Conservation (phyloP, 345 rosid genomes). For the Gossypium australe region DNA sequence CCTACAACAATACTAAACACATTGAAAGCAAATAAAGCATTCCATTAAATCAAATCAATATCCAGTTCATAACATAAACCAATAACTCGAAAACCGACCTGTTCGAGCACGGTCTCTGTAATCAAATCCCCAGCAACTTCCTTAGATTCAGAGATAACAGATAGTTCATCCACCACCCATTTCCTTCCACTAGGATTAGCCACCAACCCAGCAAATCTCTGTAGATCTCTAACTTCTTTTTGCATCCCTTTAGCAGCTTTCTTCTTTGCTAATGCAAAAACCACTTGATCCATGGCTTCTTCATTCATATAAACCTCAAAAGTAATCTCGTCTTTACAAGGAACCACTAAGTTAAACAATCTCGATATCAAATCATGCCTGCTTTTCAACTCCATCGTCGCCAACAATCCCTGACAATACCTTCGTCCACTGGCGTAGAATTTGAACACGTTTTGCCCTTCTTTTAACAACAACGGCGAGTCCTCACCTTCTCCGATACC, state of each 20-base stretch:
- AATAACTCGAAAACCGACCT: slow-evolving; percentile 38
- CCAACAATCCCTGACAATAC: slow-evolving; percentile 81
- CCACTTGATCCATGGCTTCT: slow-evolving; percentile 81
- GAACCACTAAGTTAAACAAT: slow-evolving; percentile 65
- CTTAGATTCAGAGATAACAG: slow-evolving; percentile 78
- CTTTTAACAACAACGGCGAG: slow-evolving; percentile 80
- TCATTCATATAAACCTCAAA: slow-evolving; percentile 94
- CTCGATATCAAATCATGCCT: slow-evolving; percentile 86
- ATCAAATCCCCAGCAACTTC: slow-evolving; percentile 94
- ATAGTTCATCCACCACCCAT: slow-evolving; percentile 75
- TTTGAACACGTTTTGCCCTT: slow-evolving; percentile 81
- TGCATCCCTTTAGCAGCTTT: slow-evolving; percentile 79
- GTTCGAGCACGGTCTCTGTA: slow-evolving; percentile 83
- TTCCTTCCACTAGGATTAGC: slow-evolving; percentile 54
- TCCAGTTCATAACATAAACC: not conserved
- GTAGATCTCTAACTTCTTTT: slow-evolving; percentile 81
- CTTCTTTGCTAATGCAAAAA: slow-evolving; percentile 83
- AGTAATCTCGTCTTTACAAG: slow-evolving; percentile 84
- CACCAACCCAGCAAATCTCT: slow-evolving; percentile 56
- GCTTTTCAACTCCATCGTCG: slow-evolving; percentile 91
- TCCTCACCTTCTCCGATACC: slow-evolving; percentile 84
- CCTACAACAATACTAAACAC: not conserved
- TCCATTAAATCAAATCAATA: not conserved
- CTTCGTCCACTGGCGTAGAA: slow-evolving; percentile 95
- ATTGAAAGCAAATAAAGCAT: not conserved